Base-by-base conservation (phyloP, 225 moss, liverwort and hornwort genomes). In the Polytrichum formosum region DNA sequence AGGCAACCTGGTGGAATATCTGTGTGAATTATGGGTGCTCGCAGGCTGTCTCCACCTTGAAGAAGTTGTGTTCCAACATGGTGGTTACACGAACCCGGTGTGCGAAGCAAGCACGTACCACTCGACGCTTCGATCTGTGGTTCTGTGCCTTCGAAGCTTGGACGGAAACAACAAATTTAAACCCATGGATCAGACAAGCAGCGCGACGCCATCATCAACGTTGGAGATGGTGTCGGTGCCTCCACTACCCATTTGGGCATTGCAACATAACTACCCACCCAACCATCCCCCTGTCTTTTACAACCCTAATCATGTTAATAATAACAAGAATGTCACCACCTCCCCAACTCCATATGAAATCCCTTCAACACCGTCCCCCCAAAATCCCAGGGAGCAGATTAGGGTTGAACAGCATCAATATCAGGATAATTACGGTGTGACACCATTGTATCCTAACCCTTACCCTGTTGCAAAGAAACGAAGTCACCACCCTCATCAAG, bases 21-120 rank as follows among this genome's bases (percentile, higher is more conserved):
- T 94, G 5, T 82, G 89, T 23, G 94, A 98, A 35, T 65, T 98
- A 37, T 85, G 85, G 72, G 65, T 88, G 8, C 35, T 98, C 0
- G 80, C 82, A 70, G 92, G 94, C 1, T 92, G 86, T 64, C 68
- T 77, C 29, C 78, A 87, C 28, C 75, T 98, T 53, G 67, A 53
- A 61, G 91, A 94, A 55, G 72, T 91, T 18, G n/a, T 83, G 21
- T 84, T 98, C 20, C 80, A 85, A 29, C 67, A 66, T n/a, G 85
- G 88, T 1, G 83, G 75, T 30, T 81, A 98, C 30, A 29, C 71
- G 0, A 98, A 98, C 30, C 97, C 90, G 25, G 77, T 92, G 0
- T 94, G 94, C 65, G 61, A 75, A 68, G 83, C 84, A 16, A 83
- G 64, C 60, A 91, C 78, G 3, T 98, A 98, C 68, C 73, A 67